These are phyloP conservation scores for Scheffersomyces illinoinensis DNA, from an alignment of 1,139 yeast genomes.

Conservation along the genomic window DNA sequence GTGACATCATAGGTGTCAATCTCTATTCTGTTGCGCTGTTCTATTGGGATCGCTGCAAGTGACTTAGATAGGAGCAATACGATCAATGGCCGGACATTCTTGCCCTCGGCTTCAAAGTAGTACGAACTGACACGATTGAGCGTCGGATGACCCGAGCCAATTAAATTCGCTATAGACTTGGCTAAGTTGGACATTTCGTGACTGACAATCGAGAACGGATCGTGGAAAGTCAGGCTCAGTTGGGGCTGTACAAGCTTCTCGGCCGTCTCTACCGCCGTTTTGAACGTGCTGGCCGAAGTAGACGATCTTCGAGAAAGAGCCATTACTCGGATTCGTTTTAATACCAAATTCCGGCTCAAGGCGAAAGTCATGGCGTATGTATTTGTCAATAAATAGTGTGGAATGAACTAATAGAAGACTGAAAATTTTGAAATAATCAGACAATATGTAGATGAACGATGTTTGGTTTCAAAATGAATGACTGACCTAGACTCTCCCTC, in stretches of 20 bases:
- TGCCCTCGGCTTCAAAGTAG: slow-evolving; percentile 95
- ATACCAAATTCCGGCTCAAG: background rate
- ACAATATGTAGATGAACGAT: background rate
- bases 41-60: slow-evolving; percentile 71
- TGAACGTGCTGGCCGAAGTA: slow-evolving; percentile 23
- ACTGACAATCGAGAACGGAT: slow-evolving; percentile 91
- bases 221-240: slow-evolving; percentile 50
- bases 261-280: slow-evolving; percentile 73
- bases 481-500: background rate
- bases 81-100: slow-evolving; percentile 88
- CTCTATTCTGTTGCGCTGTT: slow-evolving; percentile 60
- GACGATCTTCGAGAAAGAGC: background rate
- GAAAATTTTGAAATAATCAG: background rate
- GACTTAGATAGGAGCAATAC: slow-evolving; percentile 85
- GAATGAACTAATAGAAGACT: background rate
- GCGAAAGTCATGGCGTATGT: background rate
- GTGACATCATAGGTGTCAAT: slow-evolving; percentile 66
- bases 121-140: slow-evolving; percentile 87
- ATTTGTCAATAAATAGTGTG: background rate
- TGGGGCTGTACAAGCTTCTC: slow-evolving; percentile 79
- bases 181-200: slow-evolving; percentile 93
- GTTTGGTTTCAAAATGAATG: background rate
- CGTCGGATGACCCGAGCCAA: slow-evolving; percentile 94
- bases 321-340: background rate
- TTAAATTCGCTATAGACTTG: slow-evolving; percentile 76